Evolutionary conservation across 257 asterid species (phyloP), one percentile per base, ranked within the genome.

Genomic region (Phtheirospermum japonicum): DNA sequence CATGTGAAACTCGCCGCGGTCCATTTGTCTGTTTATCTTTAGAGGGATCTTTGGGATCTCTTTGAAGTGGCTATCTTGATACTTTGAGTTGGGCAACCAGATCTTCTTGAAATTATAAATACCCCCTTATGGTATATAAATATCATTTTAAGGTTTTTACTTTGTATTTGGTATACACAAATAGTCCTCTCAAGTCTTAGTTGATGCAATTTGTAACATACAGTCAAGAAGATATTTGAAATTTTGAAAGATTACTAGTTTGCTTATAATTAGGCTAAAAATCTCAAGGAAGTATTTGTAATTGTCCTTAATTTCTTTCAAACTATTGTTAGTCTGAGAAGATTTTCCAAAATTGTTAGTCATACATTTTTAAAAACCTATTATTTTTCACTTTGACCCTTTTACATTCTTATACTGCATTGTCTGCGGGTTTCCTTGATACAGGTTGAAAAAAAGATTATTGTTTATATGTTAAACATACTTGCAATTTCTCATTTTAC

Each of bases 321-420:
- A 36, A 36, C 42, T 36, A 6, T 36, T 36, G 4, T 23, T 10
- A 19, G 32, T 5, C 36, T 60, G 18, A 17, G 26, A 60, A 42
- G n/a, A 4, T 32, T 42, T 42, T 14, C 39, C 14, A 23, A 37
- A 16, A 20, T 10, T 61, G 46, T 62, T 18, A 59, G 11, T 48
- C 48, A 11, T 49, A 63, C 31, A 49, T 49, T 49, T n/a, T 11
- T 63, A 63, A 16, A 42, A n/a, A 20, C 56, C 4, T 50, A 45
- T 50, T 59, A n/a, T 17, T 33, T 31, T 28, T 49, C 3, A 26
- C 11, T 57, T 46, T 56, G 49, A 28, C 13, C 32, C 51, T 17
- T 64, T n/a, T 16, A 46, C 54, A 53, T 59, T 53, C 39, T 59
- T 42, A 33, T 14, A 16, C 59, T 18, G 62, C 14, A 26, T 53